These are phyloP conservation scores for Exsudoporus frostii DNA, from an alignment of 768 basidiomycete genomes.

Conservation along the genomic window DNA sequence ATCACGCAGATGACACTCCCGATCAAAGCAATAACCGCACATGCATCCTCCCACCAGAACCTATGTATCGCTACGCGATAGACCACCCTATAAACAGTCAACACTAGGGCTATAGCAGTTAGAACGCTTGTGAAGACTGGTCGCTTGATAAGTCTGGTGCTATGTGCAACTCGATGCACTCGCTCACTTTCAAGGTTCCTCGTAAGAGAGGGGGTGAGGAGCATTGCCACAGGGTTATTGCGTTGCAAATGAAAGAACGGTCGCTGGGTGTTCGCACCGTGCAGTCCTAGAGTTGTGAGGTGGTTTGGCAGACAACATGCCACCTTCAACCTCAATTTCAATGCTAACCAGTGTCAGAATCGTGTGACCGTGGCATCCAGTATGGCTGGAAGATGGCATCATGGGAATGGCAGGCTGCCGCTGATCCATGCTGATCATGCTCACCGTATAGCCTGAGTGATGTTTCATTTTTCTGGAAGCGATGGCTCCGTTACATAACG, in stretches of 20 bases:
- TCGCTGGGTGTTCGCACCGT: neutral
- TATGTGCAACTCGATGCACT: neutral
- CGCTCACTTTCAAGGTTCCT: conserved; percentile 13
- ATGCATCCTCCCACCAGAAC: conserved; percentile 23
- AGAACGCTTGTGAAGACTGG: conserved; percentile 11
- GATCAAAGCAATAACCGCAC: neutral
- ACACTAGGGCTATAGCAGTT: neutral
- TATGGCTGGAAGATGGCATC: neutral
- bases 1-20: conserved; percentile 4
- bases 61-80: neutral
- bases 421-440: neutral
- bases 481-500: neutral
- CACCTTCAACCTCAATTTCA: neutral
- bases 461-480: no score
- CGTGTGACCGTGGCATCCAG: conserved; percentile 9
- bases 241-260: neutral
- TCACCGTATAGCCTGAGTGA: neutral
- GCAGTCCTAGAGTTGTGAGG: neutral
- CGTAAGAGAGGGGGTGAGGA: neutral
- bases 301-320: neutral
- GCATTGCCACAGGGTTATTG: neutral
- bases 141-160: neutral
- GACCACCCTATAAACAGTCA: conserved; percentile 2
- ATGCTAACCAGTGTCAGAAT: neutral
- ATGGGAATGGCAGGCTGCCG: neutral